Evolutionary conservation across 768 basidiomycete species (phyloP).

Genomic region (Suillus occidentalis): DNA sequence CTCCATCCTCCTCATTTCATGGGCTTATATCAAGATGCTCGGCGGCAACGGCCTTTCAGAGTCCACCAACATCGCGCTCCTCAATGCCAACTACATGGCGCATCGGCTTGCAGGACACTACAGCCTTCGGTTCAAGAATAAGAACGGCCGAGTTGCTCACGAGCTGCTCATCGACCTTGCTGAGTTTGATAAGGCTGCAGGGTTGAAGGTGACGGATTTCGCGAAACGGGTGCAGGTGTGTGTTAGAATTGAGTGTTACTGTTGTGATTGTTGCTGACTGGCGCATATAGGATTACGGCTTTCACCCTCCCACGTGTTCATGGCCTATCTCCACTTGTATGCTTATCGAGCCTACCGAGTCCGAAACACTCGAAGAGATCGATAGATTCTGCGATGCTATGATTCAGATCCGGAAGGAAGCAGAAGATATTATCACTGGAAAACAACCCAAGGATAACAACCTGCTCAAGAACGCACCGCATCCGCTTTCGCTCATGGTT

Average conservation of each 20-base stretch:
- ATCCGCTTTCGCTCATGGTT: conserved; percentile 74
- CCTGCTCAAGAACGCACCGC: conserved; percentile 90
- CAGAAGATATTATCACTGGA: conserved; percentile 81
- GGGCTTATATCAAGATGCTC: conserved; percentile 99
- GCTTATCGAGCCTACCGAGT: conserved; percentile 98
- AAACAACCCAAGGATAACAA: conserved; percentile 92
- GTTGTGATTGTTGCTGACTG: not conserved
- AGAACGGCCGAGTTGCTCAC: conserved; percentile 90
- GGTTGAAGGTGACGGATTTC: conserved; percentile 92
- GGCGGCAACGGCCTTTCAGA: conserved; percentile 87
- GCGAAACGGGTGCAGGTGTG: conserved; percentile 90
- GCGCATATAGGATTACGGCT: conserved; percentile 73
- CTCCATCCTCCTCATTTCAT: conserved; percentile 93
- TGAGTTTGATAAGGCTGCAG: conserved; percentile 90
- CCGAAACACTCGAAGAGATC: conserved; percentile 89
- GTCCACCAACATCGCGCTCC: conserved; percentile 82
- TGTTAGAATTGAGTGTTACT: not conserved
- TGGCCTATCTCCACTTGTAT: conserved; percentile 98
- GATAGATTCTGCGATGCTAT: conserved; percentile 99
- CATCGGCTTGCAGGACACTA: conserved; percentile 83
- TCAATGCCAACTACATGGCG: conserved; percentile 98
- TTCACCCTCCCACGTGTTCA: conserved; percentile 96
- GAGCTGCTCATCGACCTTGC: conserved; percentile 94
- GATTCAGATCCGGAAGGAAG: conserved; percentile 94
- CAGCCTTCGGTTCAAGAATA: conserved; percentile 85